Percentiles rank a stretch among this genome's conserved stretches.
These are phyloP conservation scores for Alternaria arborescens DNA, from an alignment of 2,329 filamentous ascomycete species.

Conservation along the genomic window DNA sequence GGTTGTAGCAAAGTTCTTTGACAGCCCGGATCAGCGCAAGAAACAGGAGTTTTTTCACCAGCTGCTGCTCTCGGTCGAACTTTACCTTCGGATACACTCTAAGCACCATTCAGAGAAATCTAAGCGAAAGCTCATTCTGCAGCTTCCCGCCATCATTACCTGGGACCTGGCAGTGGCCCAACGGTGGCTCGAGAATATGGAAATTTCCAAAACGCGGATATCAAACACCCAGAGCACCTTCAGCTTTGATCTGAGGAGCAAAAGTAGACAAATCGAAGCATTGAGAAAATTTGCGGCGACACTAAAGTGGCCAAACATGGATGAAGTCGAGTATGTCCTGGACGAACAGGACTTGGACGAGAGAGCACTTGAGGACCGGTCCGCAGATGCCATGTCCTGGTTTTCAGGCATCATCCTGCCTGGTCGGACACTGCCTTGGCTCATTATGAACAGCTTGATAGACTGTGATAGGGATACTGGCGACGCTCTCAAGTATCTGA, in stretches of 20 bases:
- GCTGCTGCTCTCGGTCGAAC: constrained; percentile 75
- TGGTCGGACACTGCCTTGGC: constrained; percentile 74
- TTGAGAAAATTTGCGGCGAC: constrained; percentile 73
- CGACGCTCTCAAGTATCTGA: constrained; percentile 71
- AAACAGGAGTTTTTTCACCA: constrained; percentile 79
- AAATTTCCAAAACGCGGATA: constrained; percentile 67
- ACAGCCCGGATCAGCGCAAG: constrained; percentile 63
- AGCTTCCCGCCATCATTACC: constrained; percentile 74
- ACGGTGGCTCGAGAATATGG: constrained; percentile 75
- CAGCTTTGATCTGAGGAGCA: constrained; percentile 70
- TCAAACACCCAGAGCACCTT: constrained; percentile 58
- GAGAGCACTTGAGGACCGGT: constrained; percentile 64
- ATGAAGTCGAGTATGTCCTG: constrained; percentile 69
- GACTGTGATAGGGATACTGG: constrained; percentile 76
- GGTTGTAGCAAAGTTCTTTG: constrained; percentile 76
- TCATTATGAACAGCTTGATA: constrained; percentile 80
- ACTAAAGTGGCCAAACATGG: constrained; percentile 80
- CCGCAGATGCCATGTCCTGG: constrained; percentile 78
- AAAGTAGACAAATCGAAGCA: constrained; percentile 73
- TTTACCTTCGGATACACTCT: constrained; percentile 74
- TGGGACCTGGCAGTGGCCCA: constrained; percentile 78
- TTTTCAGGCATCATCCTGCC: constrained; percentile 78
- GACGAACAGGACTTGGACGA: constrained; percentile 63
- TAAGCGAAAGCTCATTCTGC: constrained; percentile 69
- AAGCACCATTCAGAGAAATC: constrained; percentile 67